Conservation (phyloP, 164 flowering plant species). For the Annona squamosa region DNA sequence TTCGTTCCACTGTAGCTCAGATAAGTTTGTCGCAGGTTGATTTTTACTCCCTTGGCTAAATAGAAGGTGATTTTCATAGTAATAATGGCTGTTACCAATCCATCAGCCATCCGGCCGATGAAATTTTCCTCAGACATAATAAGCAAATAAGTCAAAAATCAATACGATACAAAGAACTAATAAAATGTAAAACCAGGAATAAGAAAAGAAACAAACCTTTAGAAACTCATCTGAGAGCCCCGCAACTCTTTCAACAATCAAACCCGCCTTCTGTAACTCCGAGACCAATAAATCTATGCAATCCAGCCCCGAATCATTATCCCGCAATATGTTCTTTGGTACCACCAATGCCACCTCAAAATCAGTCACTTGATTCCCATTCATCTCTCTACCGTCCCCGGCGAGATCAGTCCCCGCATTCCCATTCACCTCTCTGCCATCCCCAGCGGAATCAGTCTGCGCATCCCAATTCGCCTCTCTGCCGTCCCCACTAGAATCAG, state of each 20-base stretch:
- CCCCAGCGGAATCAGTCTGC: too few relatives aligned
- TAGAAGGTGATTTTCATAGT: too few relatives aligned
- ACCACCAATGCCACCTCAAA: constrained; percentile 79
- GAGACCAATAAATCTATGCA: constrained; percentile 60
- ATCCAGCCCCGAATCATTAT: constrained; percentile 27
- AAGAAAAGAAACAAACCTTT: constrained; percentile 42
- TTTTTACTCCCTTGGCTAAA: too few relatives aligned
- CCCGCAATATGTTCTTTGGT: constrained; percentile 34
- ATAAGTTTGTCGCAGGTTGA: too few relatives aligned
- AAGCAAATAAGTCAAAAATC: too few relatives aligned
- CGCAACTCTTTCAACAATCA: constrained; percentile 53
- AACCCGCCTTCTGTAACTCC: constrained; percentile 55
- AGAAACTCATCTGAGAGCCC: constrained; percentile 74
- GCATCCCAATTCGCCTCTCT: too few relatives aligned
- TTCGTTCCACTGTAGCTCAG: too few relatives aligned
- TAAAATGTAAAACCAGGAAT: background rate
- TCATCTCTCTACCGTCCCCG: constrained; percentile 24
- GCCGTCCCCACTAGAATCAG: too few relatives aligned
- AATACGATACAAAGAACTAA: background rate
- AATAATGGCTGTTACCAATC: background rate
- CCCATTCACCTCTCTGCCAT: too few relatives aligned
- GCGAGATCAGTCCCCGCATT: background rate
- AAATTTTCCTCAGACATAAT: background rate
- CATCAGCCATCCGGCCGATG: background rate
- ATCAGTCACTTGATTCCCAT: constrained; percentile 27